Base-by-base conservation (phyloP, 192 early-diverging fungal species). In the Cladochytrium replicatum region DNA sequence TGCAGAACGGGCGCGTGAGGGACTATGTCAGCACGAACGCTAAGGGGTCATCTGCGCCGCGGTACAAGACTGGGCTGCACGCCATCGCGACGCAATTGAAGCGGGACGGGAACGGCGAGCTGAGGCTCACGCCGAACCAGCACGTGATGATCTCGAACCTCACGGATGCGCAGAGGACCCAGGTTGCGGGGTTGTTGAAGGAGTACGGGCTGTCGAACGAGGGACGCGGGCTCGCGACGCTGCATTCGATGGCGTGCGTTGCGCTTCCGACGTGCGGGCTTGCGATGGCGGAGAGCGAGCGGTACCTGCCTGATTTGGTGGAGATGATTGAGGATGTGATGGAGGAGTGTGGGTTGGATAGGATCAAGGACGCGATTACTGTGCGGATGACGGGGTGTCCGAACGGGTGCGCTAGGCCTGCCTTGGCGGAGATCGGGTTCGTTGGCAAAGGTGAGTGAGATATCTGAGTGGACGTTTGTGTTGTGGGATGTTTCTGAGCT, bases 301-400 rank as follows among this genome's bases (percentile, higher is more conserved):
- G 93, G 52, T 94, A 97, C 67, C 64, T 97, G 47, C 93, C 91
- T 46, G 64, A 65, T 24, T 73, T 97, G 42, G 84, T 97, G 34
- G 67, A 69, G 17, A 74, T 74, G 60, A 74, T 97, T 46, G 93
- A 97, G 62, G 52, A 63, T 0, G 66, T 84, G 25, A 69, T 97
- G 49, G 86, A 89, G 52, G 78, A 78, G 42, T 66, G 81, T 27
- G 93, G 93, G 7, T 54, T 97, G 47, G n/a, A n/a, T n/a, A n/a
- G n/a, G n/a, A 68, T 83, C 34, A 65, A 89, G 28, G 88, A 97
- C 60, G 86, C 87, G 43, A 89, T 97, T 55, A 86, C 86, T 19
- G 88, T 97, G 52, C 80, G 93, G 52, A 97, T 97, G 93, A 97
- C 93, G 0, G 93, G 93, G 44, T 97, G 93, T 59, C 93, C 93